A percentile compares a stretch with the other conserved stretches of the same genome.
Conservation (phyloP, 805 yeast species). For the Candida ipomoeae region DNA sequence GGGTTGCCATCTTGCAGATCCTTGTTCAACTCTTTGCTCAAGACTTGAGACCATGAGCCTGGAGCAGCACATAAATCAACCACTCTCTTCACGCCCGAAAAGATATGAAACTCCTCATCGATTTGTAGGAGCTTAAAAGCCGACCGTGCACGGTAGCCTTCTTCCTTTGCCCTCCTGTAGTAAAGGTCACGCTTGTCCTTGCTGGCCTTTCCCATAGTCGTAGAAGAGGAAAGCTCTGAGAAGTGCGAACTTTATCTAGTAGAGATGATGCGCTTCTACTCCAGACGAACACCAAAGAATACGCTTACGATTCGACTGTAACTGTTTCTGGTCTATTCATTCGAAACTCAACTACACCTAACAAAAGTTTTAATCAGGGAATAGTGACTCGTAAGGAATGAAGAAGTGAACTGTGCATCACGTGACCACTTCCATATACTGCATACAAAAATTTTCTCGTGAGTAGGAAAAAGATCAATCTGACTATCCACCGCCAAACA, state of each 20-base stretch:
- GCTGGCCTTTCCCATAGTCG: slow-evolving; percentile 75
- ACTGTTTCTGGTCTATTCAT: not conserved
- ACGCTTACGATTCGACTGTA: not conserved
- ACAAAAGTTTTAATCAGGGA: not conserved
- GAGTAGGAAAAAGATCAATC: slow-evolving; percentile 1
- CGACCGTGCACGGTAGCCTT: slow-evolving; percentile 96
- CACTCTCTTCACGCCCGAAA: slow-evolving; percentile 71
- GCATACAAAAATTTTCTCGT: slow-evolving; percentile 3
- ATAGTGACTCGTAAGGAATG: not conserved
- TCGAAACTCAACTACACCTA: no score
- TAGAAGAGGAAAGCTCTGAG: not conserved
- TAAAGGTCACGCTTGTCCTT: slow-evolving; percentile 92
- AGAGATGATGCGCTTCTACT: slow-evolving; percentile 1
- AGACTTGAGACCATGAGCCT: slow-evolving; percentile 90
- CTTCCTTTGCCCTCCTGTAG: slow-evolving; percentile 91
- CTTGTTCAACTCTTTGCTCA: slow-evolving; percentile 57
- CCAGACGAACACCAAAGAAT: not conserved
- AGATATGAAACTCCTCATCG: slow-evolving; percentile 82
- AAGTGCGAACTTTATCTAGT: slow-evolving; percentile 1
- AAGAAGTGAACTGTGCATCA: not conserved
- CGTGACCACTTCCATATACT: not conserved
- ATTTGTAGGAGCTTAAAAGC: slow-evolving; percentile 91
- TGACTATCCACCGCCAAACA: not conserved
- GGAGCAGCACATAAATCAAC: slow-evolving; percentile 91
- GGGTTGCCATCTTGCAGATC: slow-evolving; percentile 25